Conservation (phyloP, 352 stramenopile genomes). For the Globisporangium okanoganense region DNA sequence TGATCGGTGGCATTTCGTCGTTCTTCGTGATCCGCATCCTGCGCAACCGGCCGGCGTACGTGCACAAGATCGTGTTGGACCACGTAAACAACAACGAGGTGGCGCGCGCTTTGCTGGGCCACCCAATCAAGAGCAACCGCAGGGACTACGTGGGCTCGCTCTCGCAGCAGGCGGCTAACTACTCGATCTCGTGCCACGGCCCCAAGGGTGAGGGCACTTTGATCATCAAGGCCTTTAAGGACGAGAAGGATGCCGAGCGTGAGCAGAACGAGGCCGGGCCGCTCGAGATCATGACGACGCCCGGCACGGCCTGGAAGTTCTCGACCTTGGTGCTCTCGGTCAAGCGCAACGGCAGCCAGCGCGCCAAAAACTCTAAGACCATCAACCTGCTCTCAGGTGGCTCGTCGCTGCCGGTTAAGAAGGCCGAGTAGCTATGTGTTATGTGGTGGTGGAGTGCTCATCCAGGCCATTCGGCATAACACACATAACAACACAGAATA, state of each 20-base stretch:
- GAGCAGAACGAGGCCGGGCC: constrained; percentile 1
- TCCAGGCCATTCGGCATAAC: background rate
- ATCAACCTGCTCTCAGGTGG: constrained; percentile 41
- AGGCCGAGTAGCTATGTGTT: background rate
- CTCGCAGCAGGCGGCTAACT: constrained; percentile 57
- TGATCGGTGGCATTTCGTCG: constrained; percentile 61
- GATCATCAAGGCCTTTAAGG: constrained; percentile 75
- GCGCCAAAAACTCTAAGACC: constrained; percentile 59
- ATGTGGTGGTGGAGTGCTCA: background rate
- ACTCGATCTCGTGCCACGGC: constrained; percentile 60
- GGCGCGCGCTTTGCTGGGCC: constrained; percentile 50
- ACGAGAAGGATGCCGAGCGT: constrained; percentile 22
- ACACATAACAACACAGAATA: constrained; percentile 8
- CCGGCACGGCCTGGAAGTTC: constrained; percentile 72
- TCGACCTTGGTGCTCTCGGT: constrained; percentile 65
- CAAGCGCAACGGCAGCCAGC: constrained; percentile 50
- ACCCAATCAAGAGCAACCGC: constrained; percentile 71
- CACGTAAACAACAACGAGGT: constrained; percentile 71
- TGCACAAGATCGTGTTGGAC: constrained; percentile 75
- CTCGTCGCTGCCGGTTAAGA: background rate
- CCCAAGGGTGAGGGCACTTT: constrained; percentile 66
- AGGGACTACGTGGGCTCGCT: constrained; percentile 65
- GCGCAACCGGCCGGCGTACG: constrained; percentile 73
- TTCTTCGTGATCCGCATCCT: constrained; percentile 77
- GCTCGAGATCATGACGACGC: constrained; percentile 43